Conservation (phyloP, 2,329 filamentous ascomycete species). For the Nakataea oryzae region DNA sequence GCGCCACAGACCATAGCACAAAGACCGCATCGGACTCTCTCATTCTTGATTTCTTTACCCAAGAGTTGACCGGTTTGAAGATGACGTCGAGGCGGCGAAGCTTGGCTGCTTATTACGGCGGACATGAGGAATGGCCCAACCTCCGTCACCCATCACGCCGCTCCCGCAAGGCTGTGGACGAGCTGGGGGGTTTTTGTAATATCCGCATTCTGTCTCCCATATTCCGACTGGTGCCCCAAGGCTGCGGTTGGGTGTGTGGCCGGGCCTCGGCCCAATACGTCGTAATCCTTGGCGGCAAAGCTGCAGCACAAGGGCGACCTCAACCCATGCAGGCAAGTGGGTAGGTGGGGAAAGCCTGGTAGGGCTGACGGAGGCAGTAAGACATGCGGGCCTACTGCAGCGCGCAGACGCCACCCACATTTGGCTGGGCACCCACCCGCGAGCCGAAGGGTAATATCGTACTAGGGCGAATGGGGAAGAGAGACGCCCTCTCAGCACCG, state of each 20-base stretch:
- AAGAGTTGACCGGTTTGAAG: no score
- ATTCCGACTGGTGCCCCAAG: not conserved
- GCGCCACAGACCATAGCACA: no score
- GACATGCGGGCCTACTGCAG: not conserved
- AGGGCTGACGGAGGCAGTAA: not conserved
- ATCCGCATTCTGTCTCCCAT: not conserved
- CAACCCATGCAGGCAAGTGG: not conserved
- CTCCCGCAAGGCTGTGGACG: not conserved
- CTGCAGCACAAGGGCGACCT: not conserved
- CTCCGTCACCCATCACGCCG: not conserved
- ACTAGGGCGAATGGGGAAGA: not conserved
- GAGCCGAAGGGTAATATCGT: not conserved
- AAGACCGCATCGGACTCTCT: no score
- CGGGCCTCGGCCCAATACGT: not conserved
- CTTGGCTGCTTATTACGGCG: not conserved
- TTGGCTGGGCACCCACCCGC: not conserved
- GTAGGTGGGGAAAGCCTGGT: not conserved
- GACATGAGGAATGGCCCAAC: not conserved
- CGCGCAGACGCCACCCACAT: not conserved
- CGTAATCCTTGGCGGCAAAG: not conserved
- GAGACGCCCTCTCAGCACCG: not conserved
- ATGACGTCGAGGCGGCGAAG: not conserved
- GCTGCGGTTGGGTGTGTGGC: not conserved
- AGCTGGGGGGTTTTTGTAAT: not conserved
- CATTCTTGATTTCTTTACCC: no score